Base-by-base conservation (phyloP, 768 basidiomycete species). In the Cyathus striatus region DNA sequence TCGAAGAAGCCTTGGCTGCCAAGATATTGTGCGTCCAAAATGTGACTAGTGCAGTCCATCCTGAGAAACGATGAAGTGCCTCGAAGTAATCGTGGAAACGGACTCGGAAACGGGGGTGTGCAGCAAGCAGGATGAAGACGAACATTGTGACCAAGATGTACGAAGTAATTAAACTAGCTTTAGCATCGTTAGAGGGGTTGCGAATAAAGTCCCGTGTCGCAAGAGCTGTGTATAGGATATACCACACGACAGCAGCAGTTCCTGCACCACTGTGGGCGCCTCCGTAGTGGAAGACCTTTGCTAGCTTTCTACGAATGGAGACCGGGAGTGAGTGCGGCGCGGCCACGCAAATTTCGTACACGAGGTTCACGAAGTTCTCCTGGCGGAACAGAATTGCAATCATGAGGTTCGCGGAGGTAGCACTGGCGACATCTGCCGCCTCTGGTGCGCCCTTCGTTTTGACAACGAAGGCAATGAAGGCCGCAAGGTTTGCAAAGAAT, bases 21-120 rank as follows among this genome's bases (percentile, higher is more conserved):
- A 62, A 58, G 27, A 62, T 54, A 44, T 62, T 64, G 47, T 63
- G 76, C 20, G 56, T 61, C 76, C 76, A 79, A 38, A 78, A 75
- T 12, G 73, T 61, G 32, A 66, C 58, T 1, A 73, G 65, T 1
- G 75, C 73, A 14, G 62, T 58, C 76, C 76, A 78, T 6, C 77
- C 78, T 12, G 74, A 58, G 53, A 75, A 75, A 20, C 77, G 72
- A 55, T 79, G 78, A 9, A 63, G 61, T n/a, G 68, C 67, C 54
- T 80, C 78, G 55, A 80, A 80, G 37, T 64, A 62, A 52, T 80
- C 69, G 58, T 80, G 78, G 49, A 69, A 67, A n/a, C 60, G 58
- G 23, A 63, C 51, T 4, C 77, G 66, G 52, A 75, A 65, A 5
- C 56, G 62, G 5, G 78, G 78, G 44, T 71, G 70, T 2, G 78